Conservation (phyloP, 331 rosid species). For the Malus hybrid region DNA sequence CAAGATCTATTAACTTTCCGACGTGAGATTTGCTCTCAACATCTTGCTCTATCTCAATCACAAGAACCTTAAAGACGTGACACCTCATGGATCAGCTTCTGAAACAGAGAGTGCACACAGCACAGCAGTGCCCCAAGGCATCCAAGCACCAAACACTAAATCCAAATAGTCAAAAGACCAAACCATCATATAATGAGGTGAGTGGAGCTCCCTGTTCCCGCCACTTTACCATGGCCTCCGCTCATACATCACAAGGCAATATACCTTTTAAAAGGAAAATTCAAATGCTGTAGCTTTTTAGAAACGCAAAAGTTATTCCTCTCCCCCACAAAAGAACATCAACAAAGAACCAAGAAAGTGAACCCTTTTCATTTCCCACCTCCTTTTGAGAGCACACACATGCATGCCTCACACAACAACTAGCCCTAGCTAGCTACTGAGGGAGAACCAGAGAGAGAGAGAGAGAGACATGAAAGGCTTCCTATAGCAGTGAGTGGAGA, state of each 20-base stretch:
- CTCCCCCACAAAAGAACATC: conserved; percentile 80
- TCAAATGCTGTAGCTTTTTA: conserved; percentile 45
- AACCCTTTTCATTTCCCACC: conserved; percentile 50
- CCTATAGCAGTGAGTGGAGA: conserved; percentile 59
- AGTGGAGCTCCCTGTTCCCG: conserved; percentile 63
- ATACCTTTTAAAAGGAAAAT: conserved; percentile 6
- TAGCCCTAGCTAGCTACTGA: conserved; percentile 2
- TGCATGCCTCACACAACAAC: conserved; percentile 28
- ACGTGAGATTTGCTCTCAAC: neutral
- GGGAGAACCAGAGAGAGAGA: conserved; percentile 16
- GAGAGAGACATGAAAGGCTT: conserved; percentile 14
- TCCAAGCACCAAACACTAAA: conserved; percentile 8
- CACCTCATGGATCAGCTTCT: conserved; percentile 1
- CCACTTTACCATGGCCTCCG: conserved; percentile 4
- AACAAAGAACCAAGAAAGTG: conserved; percentile 59
- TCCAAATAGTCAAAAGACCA: neutral
- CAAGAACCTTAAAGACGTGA: neutral
- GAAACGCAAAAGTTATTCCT: conserved; percentile 71
- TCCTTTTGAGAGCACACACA: conserved; percentile 75
- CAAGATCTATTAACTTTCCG: too few relatives aligned
- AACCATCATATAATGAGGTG: conserved; percentile 5
- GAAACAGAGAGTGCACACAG: conserved; percentile 9
- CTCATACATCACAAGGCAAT: conserved; percentile 1
- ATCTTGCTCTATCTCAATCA: neutral
- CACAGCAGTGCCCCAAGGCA: neutral